phyloP scores from a whole-genome alignment of 768 basidiomycete genomes.

The Tephrocybe sp. region DNA sequence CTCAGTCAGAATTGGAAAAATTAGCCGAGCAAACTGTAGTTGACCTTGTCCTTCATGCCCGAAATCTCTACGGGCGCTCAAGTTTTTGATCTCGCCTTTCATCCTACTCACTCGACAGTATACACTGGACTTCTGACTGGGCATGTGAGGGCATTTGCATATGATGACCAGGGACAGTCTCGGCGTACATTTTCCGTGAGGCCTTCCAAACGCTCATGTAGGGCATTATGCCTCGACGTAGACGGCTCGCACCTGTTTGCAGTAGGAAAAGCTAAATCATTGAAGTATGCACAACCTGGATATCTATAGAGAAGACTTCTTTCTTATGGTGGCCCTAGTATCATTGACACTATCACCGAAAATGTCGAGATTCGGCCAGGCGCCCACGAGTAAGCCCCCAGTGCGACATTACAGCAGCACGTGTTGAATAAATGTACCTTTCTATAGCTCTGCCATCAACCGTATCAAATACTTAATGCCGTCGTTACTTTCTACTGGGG shows the following conservation, averaged over 20 bases:
- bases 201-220: constrained; percentile 82
- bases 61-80: constrained; percentile 73
- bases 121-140: constrained; percentile 82
- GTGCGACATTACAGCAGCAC: constrained; percentile 8
- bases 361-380: constrained; percentile 42
- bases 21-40: neutral
- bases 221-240: constrained; percentile 63
- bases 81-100: constrained; percentile 88
- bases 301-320: constrained; percentile 5
- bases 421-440: constrained; percentile 29
- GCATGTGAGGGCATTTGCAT: constrained; percentile 76
- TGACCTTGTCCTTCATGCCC: constrained; percentile 31
- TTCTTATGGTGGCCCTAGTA: constrained; percentile 35
- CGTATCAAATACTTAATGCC: constrained; percentile 72
- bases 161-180: constrained; percentile 67
- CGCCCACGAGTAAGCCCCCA: constrained; percentile 65
- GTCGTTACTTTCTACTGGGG: constrained; percentile 79
- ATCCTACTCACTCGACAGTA: constrained; percentile 68
- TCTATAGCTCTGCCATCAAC: constrained; percentile 75
- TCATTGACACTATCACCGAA: constrained; percentile 64
- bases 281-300: constrained; percentile 57
- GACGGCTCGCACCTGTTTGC: constrained; percentile 72
- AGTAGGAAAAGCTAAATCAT: constrained; percentile 76
- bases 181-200: constrained; percentile 56
- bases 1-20: constrained; percentile 7